Conservation (phyloP, 805 yeast genomes). For the Clavispora asparagi region DNA sequence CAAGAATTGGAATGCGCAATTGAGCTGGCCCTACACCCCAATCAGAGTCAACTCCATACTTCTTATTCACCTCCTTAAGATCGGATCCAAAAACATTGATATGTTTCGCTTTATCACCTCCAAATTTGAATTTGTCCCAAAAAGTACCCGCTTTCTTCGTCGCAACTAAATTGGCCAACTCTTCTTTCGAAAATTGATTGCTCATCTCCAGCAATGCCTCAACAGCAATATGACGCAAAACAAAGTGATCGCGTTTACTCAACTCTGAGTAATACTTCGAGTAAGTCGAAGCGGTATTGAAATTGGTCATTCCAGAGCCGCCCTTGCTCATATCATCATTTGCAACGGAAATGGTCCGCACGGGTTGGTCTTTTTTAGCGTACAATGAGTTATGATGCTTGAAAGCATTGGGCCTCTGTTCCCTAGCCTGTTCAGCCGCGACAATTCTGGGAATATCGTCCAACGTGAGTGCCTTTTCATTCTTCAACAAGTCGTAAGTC, state of each 20-base stretch:
- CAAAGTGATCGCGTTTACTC: constrained; percentile 48
- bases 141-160: constrained; percentile 40
- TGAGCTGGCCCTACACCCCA: constrained; percentile 79
- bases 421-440: constrained; percentile 94
- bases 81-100: constrained; percentile 70
- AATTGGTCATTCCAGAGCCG: constrained; percentile 2
- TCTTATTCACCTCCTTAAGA: constrained; percentile 60
- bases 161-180: constrained; percentile 37
- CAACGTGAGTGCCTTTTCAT: constrained; percentile 80
- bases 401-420: constrained; percentile 87
- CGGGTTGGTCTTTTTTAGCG: constrained; percentile 25
- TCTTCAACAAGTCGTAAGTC: constrained; percentile 66
- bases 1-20: constrained; percentile 74
- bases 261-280: constrained; percentile 61
- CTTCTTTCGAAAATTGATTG: constrained; percentile 24
- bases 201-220: constrained; percentile 41
- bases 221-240: constrained; percentile 56
- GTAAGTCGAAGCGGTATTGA: neutral
- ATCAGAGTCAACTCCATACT: constrained; percentile 77
- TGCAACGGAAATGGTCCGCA: constrained; percentile 10
- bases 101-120: constrained; percentile 24
- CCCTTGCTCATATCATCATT: constrained; percentile 3
- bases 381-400: constrained; percentile 61
- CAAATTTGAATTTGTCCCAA: constrained; percentile 50
- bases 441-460: constrained; percentile 97